Base-by-base conservation (phyloP, 495 filamentous ascomycete genomes). In the Trypethelium eluteriae region DNA sequence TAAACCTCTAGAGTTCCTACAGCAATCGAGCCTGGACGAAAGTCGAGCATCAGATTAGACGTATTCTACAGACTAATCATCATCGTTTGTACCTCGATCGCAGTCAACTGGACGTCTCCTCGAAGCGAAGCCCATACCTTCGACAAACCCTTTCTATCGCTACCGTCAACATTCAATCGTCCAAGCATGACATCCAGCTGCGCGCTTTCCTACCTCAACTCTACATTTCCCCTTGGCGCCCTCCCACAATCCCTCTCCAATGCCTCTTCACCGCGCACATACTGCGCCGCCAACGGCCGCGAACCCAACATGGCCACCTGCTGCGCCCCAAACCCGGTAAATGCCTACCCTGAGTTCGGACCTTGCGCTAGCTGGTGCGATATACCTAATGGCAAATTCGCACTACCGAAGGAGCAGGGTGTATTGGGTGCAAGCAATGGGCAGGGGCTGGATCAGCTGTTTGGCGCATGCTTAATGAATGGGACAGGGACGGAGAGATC, bases 231-330 rank as follows among this genome's bases (percentile, higher is more conserved):
- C 18, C 53, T 59, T 36, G 53, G 53, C 4, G 25, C 18, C 10
- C 53, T 59, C 18, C 53, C 53, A 18, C 53, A 11, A 34, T 35
- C 25, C 53, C 36, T 59, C 2, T n/a, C 53, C 32, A 59, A 59
- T 14, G 53, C 11, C n/a, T n/a, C 53, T 18, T n/a, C 53, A 35
- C 53, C 53, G 32, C 53, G 11, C 53, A 18, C 53, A 5, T 59
- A 59, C 32, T 59, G 53, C 53, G 53, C 53, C 25, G 53, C 53
- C 53, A 59, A 59, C 32, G 53, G 53, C 3, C 53, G 53, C 53
- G 53, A 59, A 18, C 53, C 53, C 5, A 59, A 59, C 32, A 59
- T 59, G 53, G 10, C 36, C 32, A 35, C 32, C 7, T 59, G 53
- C 14, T 59, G 53, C 53, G 53, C 53, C 18, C 53, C 53, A 36